Evolutionary conservation across 208 protist species (phyloP).

Genomic region (Balamuthia mandrillaris): DNA sequence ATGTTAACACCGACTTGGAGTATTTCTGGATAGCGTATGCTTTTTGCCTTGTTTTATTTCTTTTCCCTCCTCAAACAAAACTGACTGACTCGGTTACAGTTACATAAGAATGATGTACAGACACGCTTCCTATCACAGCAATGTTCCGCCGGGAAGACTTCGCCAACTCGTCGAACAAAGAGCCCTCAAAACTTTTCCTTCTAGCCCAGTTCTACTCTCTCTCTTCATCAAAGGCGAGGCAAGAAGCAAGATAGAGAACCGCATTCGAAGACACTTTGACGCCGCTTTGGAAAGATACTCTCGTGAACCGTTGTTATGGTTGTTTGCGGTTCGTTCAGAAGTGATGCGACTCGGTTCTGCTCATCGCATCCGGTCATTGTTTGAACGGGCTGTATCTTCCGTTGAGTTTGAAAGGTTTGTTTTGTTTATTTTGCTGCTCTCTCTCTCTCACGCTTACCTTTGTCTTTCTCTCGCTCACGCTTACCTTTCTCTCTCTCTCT

Average conservation of each 20-base stretch:
- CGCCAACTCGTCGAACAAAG: background rate
- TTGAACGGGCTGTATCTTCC: background rate
- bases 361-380: background rate
- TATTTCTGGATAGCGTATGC: no score
- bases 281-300: background rate
- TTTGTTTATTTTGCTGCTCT: background rate
- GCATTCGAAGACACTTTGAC: background rate
- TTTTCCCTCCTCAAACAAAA: no score
- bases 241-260: background rate
- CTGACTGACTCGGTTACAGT: no score
- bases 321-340: conserved; percentile 8
- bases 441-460: background rate
- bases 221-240: conserved; percentile 7
- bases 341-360: conserved; percentile 2
- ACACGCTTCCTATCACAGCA: background rate
- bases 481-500: background rate
- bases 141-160: background rate
- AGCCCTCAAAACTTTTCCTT: background rate
- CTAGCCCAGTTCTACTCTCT: background rate
- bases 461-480: background rate
- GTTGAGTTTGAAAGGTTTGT: background rate
- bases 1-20: no score
- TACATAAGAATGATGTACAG: background rate
- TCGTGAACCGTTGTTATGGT: background rate
- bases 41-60: no score